phyloP scores from a whole-genome alignment of 768 basidiomycete species.

The Xerocomus brunneocitrinus region DNA sequence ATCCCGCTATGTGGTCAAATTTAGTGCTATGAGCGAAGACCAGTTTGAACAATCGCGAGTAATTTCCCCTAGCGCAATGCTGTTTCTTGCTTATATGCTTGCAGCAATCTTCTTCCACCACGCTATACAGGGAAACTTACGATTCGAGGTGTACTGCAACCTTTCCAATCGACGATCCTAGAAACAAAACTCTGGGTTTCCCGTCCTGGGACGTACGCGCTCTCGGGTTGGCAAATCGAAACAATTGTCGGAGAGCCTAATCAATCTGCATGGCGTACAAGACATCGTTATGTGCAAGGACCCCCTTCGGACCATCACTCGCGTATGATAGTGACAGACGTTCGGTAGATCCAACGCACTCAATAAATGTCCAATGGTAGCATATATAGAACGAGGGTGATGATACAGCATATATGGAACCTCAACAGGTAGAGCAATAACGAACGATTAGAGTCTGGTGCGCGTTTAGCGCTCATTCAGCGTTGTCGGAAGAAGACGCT shows the following conservation, averaged over 20 bases:
- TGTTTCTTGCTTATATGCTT: constrained; percentile 6
- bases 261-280: constrained; percentile 30
- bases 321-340: constrained; percentile 33
- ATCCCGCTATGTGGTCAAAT: constrained; percentile 52
- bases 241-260: constrained; percentile 51
- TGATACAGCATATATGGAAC: neutral
- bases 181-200: constrained; percentile 54
- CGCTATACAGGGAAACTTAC: constrained; percentile 64
- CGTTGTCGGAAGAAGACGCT: constrained; percentile 14
- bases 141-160: constrained; percentile 54
- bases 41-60: constrained; percentile 22
- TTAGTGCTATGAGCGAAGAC: constrained; percentile 30
- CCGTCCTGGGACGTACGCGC: constrained; percentile 58
- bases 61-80: neutral
- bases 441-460: constrained; percentile 14
- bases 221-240: constrained; percentile 68
- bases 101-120: constrained; percentile 45
- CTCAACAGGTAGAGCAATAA: neutral
- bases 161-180: constrained; percentile 42
- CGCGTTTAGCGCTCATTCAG: constrained; percentile 13
- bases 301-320: constrained; percentile 26
- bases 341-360: constrained; percentile 7
- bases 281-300: constrained; percentile 39
- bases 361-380: neutral
- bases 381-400: constrained; percentile 13